Evolutionary conservation across 176 grass and related monocot genomes (phyloP), one percentile per base, ranked within the genome.

Genomic region (Phoenix dactylifera): DNA sequence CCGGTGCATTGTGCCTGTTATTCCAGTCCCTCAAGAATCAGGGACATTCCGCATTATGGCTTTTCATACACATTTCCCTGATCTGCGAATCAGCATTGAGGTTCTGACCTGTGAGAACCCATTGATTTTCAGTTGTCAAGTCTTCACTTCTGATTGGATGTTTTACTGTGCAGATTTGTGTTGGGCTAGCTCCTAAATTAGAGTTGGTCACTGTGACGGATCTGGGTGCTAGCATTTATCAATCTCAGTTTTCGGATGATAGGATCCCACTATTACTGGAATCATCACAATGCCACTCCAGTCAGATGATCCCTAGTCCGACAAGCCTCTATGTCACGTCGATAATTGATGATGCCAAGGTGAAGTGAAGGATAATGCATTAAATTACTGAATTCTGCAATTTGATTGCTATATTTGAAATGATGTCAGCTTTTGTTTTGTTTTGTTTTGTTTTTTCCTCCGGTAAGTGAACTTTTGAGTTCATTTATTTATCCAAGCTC

Each of bases 11-110:
- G 52, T 55, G 52, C 52, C 52, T 19, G 5, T 55, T 22, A 20
- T 55, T 20, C 52, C 52, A 55, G 18, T 55, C 22, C 52, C 52
- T 10, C 52, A 10, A 1, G 19, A 20, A 9, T 1, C 18, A 1
- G 52, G 52, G 52, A n/a, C 52, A 18, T 55, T 55, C 19, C 19
- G 1, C 52, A 18, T 55, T 22, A 5, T 20, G 18, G 52, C 52
- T 55, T 55, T 55, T 55, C 52, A 55, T 55, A 55, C 52, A 55
- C 52, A 20, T 55, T 55, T 18, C 52, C 52, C 17, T 55, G 52
- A 55, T 55, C 52, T 55, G 17, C 19, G 4, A n/a, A 19, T 18
- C 19, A 10, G 2, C 19, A 55, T 55, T 55, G 52, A 55, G 52
- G 52, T 55, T 55, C 19, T 55, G 52, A 10, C 18, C 4, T 22